Base-by-base conservation (phyloP, 1,284 basidiomycete genomes). In the Golubevia pallescens region DNA sequence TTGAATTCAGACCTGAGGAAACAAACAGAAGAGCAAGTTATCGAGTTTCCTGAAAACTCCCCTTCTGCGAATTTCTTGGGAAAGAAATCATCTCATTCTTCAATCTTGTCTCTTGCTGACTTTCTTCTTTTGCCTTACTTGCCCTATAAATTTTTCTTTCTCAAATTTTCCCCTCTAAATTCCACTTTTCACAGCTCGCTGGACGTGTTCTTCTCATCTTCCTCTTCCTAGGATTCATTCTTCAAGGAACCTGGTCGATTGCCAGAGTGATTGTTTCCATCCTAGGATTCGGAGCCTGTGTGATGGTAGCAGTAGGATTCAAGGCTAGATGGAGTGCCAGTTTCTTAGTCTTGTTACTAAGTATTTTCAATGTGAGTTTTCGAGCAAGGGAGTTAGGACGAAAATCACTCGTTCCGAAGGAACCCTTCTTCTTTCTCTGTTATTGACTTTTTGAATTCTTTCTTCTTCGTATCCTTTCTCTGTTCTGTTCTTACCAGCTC, bases 271-370 rank as follows among this genome's bases (percentile, higher is more conserved):
- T 96, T 67, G 92, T 97, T 63, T 95, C 94, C 38, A 88, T 97
- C 51, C 73, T 86, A 23, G 86, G 86, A 6, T 64, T 87, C 48
- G 85, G 79, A n/a, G 95, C 96, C 1, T 98, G 96, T 86, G 87
- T 91, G 81, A 97, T 97, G 94, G 95, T 99, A 62, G 97, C 95
- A 8, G 90, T 99, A 70, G 97, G 97, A 59, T 99, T 98, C 91
- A 99, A 99, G 88, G 96, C 97, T 79, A 96, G 97, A 87, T 97
- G 95, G 94, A 94, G 93, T 14, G 96, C 96, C 2, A 90, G 91
- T n/a, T 98, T 99, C 91, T 90, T 99, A 67, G 95, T 98, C 68
- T 87, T 97, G 75, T 89, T 96, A 4, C 88, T 99, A 75, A 93
- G 92, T 84, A 87, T 94, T 71, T 97, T 99, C 91, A 99, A 99